phyloP scores from a whole-genome alignment of 495 filamentous ascomycete genomes.

The Penicillium canescens region DNA sequence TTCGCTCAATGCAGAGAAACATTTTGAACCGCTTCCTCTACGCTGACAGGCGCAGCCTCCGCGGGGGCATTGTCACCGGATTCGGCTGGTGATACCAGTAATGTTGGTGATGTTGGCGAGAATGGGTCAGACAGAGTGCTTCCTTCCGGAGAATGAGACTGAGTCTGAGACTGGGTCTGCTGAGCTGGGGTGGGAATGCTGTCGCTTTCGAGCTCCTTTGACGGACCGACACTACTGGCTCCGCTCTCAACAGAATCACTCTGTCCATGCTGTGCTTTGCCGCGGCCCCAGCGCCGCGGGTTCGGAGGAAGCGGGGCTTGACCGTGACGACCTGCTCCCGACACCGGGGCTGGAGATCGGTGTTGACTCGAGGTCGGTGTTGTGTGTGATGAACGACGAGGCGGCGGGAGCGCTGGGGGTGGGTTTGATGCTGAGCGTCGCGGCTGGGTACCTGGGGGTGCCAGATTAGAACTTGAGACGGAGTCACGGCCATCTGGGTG shows the following conservation, averaged over 20 bases:
- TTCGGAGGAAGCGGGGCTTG: slow-evolving; percentile 41
- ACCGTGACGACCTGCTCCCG: slow-evolving; percentile 21
- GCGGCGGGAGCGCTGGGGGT: slow-evolving; percentile 42
- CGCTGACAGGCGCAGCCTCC: slow-evolving; percentile 23
- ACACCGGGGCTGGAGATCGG: slow-evolving; percentile 13
- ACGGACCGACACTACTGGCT: slow-evolving; percentile 16
- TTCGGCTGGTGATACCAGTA: slow-evolving; percentile 15
- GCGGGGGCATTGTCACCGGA: background rate
- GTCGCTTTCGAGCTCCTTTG: slow-evolving; percentile 16
- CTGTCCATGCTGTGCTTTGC: slow-evolving; percentile 24
- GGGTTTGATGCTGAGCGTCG: slow-evolving; percentile 43
- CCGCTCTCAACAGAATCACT: slow-evolving; percentile 28
- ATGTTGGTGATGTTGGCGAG: slow-evolving; percentile 25
- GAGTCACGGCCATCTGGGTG: slow-evolving; percentile 29
- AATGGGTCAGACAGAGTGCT: slow-evolving; percentile 18
- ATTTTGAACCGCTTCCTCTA: slow-evolving; percentile 44
- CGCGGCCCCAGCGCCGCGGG: slow-evolving; percentile 39
- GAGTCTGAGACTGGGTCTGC: background rate
- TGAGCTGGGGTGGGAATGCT: background rate
- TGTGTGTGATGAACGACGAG: slow-evolving; percentile 32
- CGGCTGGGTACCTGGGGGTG: slow-evolving; percentile 23
- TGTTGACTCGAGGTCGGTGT: slow-evolving; percentile 29
- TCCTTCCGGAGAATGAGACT: background rate
- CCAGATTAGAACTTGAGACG: slow-evolving; percentile 25
- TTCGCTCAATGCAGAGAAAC: slow-evolving; percentile 29